These are phyloP conservation scores for Trifolium fragiferum DNA, from an alignment of 306 rosid species.

Conservation along the genomic window DNA sequence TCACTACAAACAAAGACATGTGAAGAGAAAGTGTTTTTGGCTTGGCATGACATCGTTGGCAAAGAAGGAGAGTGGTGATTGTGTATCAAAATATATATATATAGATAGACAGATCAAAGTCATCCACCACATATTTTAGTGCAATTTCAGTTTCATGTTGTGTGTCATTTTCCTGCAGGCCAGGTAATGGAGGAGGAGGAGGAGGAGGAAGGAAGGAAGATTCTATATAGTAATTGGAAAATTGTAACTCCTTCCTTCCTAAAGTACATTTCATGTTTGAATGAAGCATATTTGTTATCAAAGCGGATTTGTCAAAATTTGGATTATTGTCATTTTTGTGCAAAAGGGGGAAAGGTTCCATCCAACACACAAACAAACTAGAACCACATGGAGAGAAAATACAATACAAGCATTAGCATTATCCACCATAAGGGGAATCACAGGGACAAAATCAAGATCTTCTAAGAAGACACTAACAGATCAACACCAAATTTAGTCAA, in stretches of 20 bases:
- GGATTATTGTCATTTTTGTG: no score
- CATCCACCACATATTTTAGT: not conserved
- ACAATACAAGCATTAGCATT: no score
- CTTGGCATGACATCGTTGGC: conserved; percentile 44
- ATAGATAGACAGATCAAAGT: conserved; percentile 10
- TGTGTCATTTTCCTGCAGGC: not conserved
- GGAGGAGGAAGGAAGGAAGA: not conserved
- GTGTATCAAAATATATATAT: not conserved
- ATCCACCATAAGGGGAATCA: no score
- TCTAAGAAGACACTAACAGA: no score
- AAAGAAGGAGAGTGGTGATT: not conserved
- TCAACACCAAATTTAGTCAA: no score
- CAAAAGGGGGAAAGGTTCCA: no score
- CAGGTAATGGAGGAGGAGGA: not conserved
- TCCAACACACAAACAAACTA: no score
- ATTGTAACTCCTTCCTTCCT: not conserved
- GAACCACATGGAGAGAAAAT: no score
- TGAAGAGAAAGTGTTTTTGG: conserved; percentile 55
- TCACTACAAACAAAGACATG: conserved; percentile 81
- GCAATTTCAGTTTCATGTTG: not conserved
- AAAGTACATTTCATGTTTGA: not conserved
- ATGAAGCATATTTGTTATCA: not conserved
- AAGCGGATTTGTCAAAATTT: not conserved
- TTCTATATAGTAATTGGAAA: not conserved
- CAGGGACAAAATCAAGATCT: no score